Conservation (phyloP, 768 basidiomycete species). For the Dentipellis fragilis region DNA sequence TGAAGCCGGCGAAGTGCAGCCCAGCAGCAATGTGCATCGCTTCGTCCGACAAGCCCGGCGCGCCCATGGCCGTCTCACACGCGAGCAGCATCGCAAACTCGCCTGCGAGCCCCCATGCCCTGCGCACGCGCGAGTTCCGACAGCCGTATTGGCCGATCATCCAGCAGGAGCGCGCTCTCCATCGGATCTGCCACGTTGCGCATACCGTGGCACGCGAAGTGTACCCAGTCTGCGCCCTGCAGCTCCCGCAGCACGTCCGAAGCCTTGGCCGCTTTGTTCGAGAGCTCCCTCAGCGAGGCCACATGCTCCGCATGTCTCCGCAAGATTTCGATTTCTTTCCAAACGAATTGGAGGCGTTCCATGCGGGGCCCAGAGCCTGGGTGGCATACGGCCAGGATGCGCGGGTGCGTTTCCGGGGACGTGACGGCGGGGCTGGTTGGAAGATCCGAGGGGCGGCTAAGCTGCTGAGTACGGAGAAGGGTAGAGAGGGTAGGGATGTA, state of each 20-base stretch:
- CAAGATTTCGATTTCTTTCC: background rate
- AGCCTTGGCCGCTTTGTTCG: background rate
- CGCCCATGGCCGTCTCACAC: conserved; percentile 7
- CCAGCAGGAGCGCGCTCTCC: conserved; percentile 7
- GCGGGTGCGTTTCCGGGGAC: background rate
- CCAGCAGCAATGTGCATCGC: conserved; percentile 6
- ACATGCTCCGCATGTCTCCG: background rate
- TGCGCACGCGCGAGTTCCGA: conserved; percentile 6
- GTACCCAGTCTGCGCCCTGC: conserved; percentile 3
- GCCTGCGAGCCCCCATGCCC: conserved; percentile 3
- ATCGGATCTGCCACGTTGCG: conserved; percentile 5
- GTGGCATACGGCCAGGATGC: background rate
- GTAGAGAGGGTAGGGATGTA: background rate
- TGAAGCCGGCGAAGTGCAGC: conserved; percentile 5
- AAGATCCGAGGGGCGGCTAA: background rate
- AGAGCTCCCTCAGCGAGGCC: background rate
- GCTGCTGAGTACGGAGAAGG: background rate
- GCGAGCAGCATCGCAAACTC: background rate
- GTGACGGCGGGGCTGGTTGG: background rate
- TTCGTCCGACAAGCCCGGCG: conserved; percentile 1
- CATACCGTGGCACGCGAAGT: conserved; percentile 12
- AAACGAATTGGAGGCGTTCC: background rate
- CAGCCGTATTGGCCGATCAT: conserved; percentile 4
- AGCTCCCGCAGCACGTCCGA: conserved; percentile 3
- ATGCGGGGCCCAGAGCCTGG: background rate